Conservation (phyloP, 1,139 yeast genomes). For the Candida sp. region DNA sequence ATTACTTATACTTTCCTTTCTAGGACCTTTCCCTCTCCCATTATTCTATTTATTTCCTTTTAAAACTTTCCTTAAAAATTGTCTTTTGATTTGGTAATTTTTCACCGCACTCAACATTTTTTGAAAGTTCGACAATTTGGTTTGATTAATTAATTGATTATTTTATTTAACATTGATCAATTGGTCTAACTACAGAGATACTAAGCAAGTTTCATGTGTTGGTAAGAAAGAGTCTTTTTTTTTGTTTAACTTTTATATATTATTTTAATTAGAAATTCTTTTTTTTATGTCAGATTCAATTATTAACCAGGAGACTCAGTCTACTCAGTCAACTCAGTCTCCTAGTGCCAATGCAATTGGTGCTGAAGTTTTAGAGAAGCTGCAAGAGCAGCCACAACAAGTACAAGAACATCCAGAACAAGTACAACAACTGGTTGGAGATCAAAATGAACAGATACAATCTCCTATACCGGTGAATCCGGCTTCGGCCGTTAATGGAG, state of each 20-base stretch:
- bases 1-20: neutral
- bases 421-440: neutral
- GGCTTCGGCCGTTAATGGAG: constrained; percentile 76
- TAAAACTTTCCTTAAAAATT: no score
- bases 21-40: no score
- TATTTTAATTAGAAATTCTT: no score
- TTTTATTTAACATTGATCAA: neutral
- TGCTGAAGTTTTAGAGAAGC: no score
- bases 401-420: constrained; percentile 13
- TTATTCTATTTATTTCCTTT: no score
- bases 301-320: neutral
- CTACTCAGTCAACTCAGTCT: no score
- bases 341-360: neutral
- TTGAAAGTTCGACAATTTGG: neutral
- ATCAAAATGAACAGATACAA: constrained; percentile 4
- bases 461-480: constrained; percentile 25
- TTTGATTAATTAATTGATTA: no score
- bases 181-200: neutral
- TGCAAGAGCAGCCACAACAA: constrained; percentile 9
- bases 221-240: neutral
- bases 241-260: neutral
- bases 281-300: neutral
- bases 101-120: neutral
- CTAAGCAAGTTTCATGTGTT: neutral
- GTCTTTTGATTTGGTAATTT: neutral